A percentile compares a stretch with the other conserved stretches of the same genome.
Conservation (phyloP, 2,329 filamentous ascomycete species). For the Talaromyces atroroseus region DNA sequence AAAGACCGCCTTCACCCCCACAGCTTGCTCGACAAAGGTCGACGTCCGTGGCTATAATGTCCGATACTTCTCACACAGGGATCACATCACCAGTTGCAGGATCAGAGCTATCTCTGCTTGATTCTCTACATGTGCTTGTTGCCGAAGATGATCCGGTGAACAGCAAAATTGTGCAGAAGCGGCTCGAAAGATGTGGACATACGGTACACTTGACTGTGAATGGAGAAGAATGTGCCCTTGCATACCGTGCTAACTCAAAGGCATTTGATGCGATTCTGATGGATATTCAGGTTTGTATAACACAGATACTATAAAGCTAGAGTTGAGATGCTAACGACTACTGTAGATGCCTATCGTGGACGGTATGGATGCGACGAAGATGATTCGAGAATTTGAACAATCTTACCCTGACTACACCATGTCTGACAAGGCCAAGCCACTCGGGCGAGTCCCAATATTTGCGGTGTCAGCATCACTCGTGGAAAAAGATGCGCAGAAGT, state of each 20-base stretch:
- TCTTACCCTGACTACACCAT: conserved; percentile 46
- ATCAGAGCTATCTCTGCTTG: not conserved
- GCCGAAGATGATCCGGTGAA: conserved; percentile 89
- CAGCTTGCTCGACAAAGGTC: conserved; percentile 2
- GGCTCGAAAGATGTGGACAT: conserved; percentile 71
- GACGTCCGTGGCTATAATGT: not conserved
- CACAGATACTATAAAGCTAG: conserved; percentile 69
- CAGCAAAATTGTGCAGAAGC: conserved; percentile 71
- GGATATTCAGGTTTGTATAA: conserved; percentile 73
- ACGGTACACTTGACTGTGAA: conserved; percentile 68
- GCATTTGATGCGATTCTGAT: conserved; percentile 76
- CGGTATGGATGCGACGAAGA: conserved; percentile 72
- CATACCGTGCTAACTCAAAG: conserved; percentile 58
- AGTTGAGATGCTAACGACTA: conserved; percentile 13
- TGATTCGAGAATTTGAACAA: conserved; percentile 71
- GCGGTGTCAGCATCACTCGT: conserved; percentile 78
- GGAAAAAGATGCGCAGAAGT: conserved; percentile 62
- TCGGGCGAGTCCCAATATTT: conserved; percentile 71
- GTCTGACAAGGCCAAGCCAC: conserved; percentile 54
- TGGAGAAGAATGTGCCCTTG: conserved; percentile 73
- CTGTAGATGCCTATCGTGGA: conserved; percentile 87
- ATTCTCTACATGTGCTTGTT: conserved; percentile 54
- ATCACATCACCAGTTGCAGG: not conserved
- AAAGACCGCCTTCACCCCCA: conserved; percentile 11
- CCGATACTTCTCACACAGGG: conserved; percentile 4